Base-by-base conservation (phyloP, 371 early-diverging fungal genomes). In the Haplosporangium sp. region DNA sequence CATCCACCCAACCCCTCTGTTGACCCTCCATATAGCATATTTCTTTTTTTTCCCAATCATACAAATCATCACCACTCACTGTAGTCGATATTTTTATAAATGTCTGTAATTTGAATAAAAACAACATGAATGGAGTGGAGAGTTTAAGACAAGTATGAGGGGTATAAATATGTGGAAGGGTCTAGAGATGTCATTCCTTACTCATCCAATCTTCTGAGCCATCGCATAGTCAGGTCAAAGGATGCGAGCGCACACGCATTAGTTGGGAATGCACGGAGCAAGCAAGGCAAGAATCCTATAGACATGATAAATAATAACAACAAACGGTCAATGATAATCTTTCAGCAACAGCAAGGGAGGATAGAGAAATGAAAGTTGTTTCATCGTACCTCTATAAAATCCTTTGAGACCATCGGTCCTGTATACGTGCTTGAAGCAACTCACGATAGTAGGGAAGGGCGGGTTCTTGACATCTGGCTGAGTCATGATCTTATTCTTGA, bases 401-500 rank as follows among this genome's bases (percentile, higher is more conserved):
- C 67, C 64, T 20, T 53, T 60, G 38, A 69, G 55, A 58, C 82
- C 77, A 80, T 84, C 79, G 71, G 83, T 84, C 63, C 82, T 72
- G 63, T 89, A 90, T 16, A 91, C 84, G 69, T 87, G 68, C 37
- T 80, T 71, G 36, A 85, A 84, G 21, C 87, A 86, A 11, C 87
- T 83, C 40, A 74, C 69, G 3, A 90, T 74, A 3, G 82, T 88
- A 9, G 93, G 93, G 70, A 86, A 91, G 40, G 80, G 82, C 14
- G 81, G 83, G 5, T 92, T 91, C 43, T 83, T 85, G 38, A 89
- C 84, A 75, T 94, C 93, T 0, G 94, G 92, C 70, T 94, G 95
- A 0, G 95, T 92, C 98, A 98, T 98, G 74, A 94, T 93, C 37
- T 93, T 86, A 72, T 96, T 97, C 80, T 98, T 97, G 56, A 95